Evolutionary conservation across 1,284 basidiomycete species (phyloP), one percentile per base, ranked within the genome.

Genomic region (Ceratobasidium sp.): DNA sequence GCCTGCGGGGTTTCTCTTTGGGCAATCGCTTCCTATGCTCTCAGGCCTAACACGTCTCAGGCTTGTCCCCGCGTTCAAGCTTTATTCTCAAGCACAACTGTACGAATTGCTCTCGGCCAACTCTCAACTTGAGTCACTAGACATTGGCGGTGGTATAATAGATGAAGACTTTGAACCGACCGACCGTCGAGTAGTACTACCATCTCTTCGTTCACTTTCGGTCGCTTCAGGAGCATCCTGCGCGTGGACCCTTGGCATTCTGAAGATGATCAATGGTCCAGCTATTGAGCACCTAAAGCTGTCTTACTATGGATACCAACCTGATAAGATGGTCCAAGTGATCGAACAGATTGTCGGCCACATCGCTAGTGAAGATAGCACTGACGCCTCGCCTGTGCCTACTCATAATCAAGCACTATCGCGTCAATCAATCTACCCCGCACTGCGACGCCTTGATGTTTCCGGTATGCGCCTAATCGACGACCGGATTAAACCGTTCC

Each of bases 11-110:
- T 71, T 40, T 23, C 46, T 55, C 18, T 55, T 71, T 42, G 28
- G 58, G 13, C n/a, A n/a, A 10, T 15, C 28, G 20, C 20, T 58
- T 9, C 68, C 68, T 13, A 23, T 71, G 23, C 23, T 71, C 44
- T 56, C 68, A 18, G 68, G 53, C 20, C 68, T 71, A n/a, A 58
- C 28, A 42, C 49, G 20, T 10, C 53, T 71, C 15, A 71, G 10
- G n/a, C 68, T 71, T 40, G 23, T 55, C 33, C 23, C 68, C n/a
- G 10, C 55, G 20, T 23, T 15, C 55, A 15, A 23, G 9, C 9
- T n/a, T 4, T 28, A 7, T 18, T 28, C 49, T 33, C 68, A 56
- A 18, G 12, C 4, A 18, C 33, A 71, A 23, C 51, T 71, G 28
- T n/a, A n/a, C 26, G 26, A n/a, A 7, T 33, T 63, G n/a, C 61